Conservation (phyloP, 2,329 filamentous ascomycete species). For the Neonectria magnoliae region DNA sequence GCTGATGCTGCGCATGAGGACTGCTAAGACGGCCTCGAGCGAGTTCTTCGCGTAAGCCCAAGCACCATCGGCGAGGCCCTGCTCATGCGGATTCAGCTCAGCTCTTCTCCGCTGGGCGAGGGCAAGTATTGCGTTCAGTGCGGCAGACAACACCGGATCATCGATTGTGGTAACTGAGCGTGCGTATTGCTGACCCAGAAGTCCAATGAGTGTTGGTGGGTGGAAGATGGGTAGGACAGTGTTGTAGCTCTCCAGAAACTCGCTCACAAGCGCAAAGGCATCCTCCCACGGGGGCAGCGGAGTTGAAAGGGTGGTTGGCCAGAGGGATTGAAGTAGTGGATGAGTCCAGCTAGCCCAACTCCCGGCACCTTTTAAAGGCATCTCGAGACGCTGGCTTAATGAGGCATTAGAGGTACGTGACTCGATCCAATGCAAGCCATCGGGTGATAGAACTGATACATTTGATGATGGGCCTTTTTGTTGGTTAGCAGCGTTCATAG, state of each 20-base stretch:
- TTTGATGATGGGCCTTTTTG: conserved; percentile 11
- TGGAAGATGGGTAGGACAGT: conserved; percentile 14
- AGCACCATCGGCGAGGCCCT: neutral
- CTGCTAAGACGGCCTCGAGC: conserved; percentile 3
- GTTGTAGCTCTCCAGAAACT: conserved; percentile 12
- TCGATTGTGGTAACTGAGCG: neutral
- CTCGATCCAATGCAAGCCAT: conserved; percentile 13
- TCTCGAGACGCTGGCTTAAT: conserved; percentile 9
- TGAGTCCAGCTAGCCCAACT: conserved; percentile 19
- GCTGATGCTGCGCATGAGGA: conserved; percentile 15
- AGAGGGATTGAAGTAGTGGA: conserved; percentile 11
- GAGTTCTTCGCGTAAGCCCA: conserved; percentile 16
- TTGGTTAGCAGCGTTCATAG: neutral
- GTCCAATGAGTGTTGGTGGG: conserved; percentile 10
- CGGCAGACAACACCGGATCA: conserved; percentile 7
- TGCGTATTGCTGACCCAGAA: conserved; percentile 12
- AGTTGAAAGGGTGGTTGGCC: conserved; percentile 17
- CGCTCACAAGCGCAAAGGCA: conserved; percentile 1
- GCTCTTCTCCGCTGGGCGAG: conserved; percentile 7
- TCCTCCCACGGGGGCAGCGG: conserved; percentile 15
- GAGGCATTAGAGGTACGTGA: conserved; percentile 13
- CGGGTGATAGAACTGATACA: conserved; percentile 10
- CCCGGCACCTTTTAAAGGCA: conserved; percentile 10
- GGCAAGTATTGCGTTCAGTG: conserved; percentile 12
- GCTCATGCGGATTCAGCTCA: neutral